Base-by-base conservation (phyloP, 495 filamentous ascomycete genomes). In the Aspergillus ostianus region DNA sequence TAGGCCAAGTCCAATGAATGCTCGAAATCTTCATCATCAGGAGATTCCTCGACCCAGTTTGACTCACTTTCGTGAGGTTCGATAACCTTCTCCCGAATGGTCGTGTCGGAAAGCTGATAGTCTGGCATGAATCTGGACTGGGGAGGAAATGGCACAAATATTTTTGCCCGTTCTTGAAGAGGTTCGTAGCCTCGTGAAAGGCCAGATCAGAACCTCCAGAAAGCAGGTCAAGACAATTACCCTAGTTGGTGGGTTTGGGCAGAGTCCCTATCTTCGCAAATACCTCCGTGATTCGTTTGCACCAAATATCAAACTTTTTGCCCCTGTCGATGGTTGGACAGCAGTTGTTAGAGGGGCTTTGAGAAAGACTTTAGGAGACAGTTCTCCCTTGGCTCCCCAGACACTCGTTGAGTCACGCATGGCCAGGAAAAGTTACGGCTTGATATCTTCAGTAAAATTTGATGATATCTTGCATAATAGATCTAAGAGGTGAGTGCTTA, bases 201-300 rank as follows among this genome's bases (percentile, higher is more conserved):
- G 60, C 12, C 63, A 68, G 45, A 59, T 67, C 6, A 12, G 26
- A 6, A 48, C 50, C 3, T 66, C 62, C 2, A 46, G 20, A 3
- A 54, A 58, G 4, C 44, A 63, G 6, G 59, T 77, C 17, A 72
- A 63, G 53, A 83, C 86, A 18, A 84, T 90, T 55, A 81, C 89
- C 56, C 75, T 90, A 19, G 87, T 90, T 9, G 87, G 87, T 50
- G 86, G 86, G 9, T 89, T 89, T 68, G 87, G 87, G 0, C 83
- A 88, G 66, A 87, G 81, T 64, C 81, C 83, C 30, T 89, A 87
- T 66, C 79, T 89, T 4, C 69, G 67, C 47, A 61, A 71, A 32
- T 54, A 62, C 10, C 63, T 78, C 12, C 58, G 60, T 0, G 57
- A 63, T 2, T 19, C 52, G 2, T 57, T 73, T 23, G 36, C 46